Base-by-base conservation (phyloP, 1,139 yeast genomes). In the Candida anutae region DNA sequence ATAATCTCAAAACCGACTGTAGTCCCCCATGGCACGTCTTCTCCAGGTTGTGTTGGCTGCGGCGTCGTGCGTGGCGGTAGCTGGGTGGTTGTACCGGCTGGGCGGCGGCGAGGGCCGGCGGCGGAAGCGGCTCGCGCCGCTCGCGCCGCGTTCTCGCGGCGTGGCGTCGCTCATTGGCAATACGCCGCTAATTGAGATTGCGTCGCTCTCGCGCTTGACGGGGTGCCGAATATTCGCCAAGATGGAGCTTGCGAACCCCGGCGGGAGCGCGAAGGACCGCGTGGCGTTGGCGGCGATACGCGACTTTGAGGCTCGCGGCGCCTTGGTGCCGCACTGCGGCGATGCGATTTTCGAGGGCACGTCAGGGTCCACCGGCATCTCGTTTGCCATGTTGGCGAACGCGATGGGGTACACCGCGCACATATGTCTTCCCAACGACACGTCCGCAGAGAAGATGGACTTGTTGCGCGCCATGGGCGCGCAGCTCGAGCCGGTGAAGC, bases 401-500 rank as follows among this genome's bases (percentile, higher is more conserved):
- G 83, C 96, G 0, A 54, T 83, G 34, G 98, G 98, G 0, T 88
- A 88, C 50, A 73, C 70, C 10, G 83, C 95, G 0, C 95, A 87
- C 46, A 90, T 90, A 17, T 88, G 94, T 33, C 63, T 90, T n/a
- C 98, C 97, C 0, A 93, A 87, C 49, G 98, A 90, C 46, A 90
- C 97, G 0, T 80, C 95, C 0, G 65, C 63, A 2, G 97, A 90
- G 43, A 90, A 90, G 46, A 49, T 90, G 15, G 74, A 72, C 27
- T 60, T 90, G 22, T 60, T 90, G 27, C 65, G 66, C 31, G 68
- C 81, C 25, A 65, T 84, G 23, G 97, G 97, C 2, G 97, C 96
- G 0, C 69, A 62, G 2, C 71, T 90, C n/a, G 88, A 83, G 44
- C 79, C 81, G 25, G 97, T 90, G 11, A 77, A 82, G 33, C 98